Percentiles rank a stretch among this genome's conserved stretches.
Evolutionary conservation across 202 grass and related monocot species (phyloP).

Genomic region (Brachypodium distachyon): DNA sequence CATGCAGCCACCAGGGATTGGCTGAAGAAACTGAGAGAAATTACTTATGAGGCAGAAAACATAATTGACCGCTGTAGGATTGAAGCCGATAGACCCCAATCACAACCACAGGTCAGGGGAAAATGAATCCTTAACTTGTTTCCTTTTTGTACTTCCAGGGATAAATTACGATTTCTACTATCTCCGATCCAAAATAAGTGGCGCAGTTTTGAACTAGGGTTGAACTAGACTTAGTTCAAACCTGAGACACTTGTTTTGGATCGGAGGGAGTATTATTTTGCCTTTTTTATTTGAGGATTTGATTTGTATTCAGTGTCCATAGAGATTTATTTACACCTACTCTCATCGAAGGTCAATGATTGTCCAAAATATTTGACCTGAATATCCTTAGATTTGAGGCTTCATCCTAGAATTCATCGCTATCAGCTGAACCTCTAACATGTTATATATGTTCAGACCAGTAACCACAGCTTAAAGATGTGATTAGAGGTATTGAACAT

Average conservation of each 20-base stretch:
- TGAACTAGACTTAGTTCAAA: no score
- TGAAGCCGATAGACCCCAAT: slow-evolving; percentile 20
- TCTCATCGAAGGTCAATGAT: neutral
- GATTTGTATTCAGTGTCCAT: neutral
- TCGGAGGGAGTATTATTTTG: no score
- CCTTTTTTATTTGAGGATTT: no score
- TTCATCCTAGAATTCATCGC: neutral
- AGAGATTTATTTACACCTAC: neutral
- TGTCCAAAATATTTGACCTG: neutral
- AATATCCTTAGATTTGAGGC: neutral
- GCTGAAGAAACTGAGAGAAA: slow-evolving; percentile 22
- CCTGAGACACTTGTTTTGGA: no score
- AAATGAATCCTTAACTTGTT: neutral
- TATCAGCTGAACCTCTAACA: neutral
- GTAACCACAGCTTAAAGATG: neutral
- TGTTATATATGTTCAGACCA: no score
- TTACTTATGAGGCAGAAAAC: slow-evolving; percentile 32
- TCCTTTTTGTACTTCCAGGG: neutral
- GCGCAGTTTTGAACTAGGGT: no score
- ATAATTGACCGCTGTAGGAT: slow-evolving; percentile 31
- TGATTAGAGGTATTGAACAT: neutral
- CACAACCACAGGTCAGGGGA: slow-evolving; percentile 18
- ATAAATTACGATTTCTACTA: neutral
- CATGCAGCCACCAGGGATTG: slow-evolving; percentile 30
- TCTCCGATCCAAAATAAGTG: no score